Percentiles rank a stretch among this genome's conserved stretches.
Conservation (phyloP, 768 basidiomycete species). For the Trichaptum fuscoviolaceum region DNA sequence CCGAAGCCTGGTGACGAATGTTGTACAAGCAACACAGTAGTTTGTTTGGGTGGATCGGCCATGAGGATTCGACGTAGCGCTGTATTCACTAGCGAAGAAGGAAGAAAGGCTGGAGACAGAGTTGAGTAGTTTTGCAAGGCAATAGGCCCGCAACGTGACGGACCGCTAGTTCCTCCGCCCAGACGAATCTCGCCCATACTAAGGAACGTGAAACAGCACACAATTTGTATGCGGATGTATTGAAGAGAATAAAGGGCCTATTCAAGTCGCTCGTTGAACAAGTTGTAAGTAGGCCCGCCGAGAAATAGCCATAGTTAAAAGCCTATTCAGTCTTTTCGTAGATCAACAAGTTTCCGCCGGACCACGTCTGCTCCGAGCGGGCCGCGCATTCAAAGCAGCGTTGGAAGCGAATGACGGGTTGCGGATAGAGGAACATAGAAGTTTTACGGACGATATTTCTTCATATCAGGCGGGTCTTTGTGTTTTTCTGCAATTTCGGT, state of each 20-base stretch:
- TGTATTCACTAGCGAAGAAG: not conserved
- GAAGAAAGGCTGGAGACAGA: not conserved
- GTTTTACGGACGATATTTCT: too few relatives aligned
- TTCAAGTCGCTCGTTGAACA: not conserved
- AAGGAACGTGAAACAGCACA: too few relatives aligned
- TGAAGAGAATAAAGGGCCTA: not conserved
- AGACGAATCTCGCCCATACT: not conserved
- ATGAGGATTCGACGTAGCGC: not conserved
- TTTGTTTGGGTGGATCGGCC: too few relatives aligned
- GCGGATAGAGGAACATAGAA: too few relatives aligned
- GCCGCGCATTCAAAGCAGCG: not conserved
- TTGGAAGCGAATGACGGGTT: not conserved
- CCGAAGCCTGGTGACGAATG: not conserved
- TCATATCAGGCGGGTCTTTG: too few relatives aligned
- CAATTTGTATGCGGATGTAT: too few relatives aligned
- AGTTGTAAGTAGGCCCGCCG: not conserved
- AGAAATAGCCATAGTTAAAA: not conserved
- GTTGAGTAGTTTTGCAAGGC: not conserved
- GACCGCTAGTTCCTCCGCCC: not conserved
- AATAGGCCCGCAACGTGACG: not conserved
- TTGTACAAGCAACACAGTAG: not conserved
- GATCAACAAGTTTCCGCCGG: not conserved
- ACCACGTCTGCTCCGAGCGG: not conserved
- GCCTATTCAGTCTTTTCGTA: not conserved
- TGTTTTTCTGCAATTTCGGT: too few relatives aligned